These are phyloP conservation scores for Trichophyton schoenleinii DNA, from an alignment of 2,329 filamentous ascomycete species.

Conservation along the genomic window DNA sequence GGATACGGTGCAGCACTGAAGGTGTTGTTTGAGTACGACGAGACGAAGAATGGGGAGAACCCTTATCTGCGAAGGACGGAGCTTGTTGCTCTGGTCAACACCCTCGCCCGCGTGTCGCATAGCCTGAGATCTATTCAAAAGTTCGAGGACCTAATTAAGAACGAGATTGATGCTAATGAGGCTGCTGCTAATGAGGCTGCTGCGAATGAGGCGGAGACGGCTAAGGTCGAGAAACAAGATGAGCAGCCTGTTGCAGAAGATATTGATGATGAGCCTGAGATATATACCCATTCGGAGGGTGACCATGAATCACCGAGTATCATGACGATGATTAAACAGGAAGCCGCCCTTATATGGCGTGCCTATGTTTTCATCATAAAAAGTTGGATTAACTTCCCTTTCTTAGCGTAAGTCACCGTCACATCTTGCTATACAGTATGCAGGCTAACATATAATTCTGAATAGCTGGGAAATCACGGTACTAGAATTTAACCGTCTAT, in stretches of 20 bases:
- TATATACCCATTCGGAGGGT: constrained; percentile 17
- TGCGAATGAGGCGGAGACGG: background rate
- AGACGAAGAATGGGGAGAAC: constrained; percentile 48
- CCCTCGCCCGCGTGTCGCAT: constrained; percentile 72
- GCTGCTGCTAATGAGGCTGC: too few species aligned
- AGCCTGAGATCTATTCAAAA: constrained; percentile 62
- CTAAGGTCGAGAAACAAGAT: constrained; percentile 16
- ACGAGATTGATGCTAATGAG: too few species aligned
- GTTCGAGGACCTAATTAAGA: constrained; percentile 47
- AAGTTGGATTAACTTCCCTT: constrained; percentile 59
- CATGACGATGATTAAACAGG: constrained; percentile 48
- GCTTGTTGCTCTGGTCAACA: constrained; percentile 88
- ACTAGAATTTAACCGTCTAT: constrained; percentile 44
- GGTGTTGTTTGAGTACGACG: constrained; percentile 86
- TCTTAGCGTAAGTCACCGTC: constrained; percentile 49
- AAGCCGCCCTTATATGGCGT: constrained; percentile 50
- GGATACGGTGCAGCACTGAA: constrained; percentile 93
- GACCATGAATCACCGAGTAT: constrained; percentile 32
- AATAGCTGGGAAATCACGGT: constrained; percentile 40
- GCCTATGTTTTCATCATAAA: constrained; percentile 54
- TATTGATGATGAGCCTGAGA: constrained; percentile 16
- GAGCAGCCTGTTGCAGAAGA: constrained; percentile 18
- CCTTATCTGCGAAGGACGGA: constrained; percentile 76
- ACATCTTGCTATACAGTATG: background rate
- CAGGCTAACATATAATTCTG: background rate